Evolutionary conservation across 768 basidiomycete genomes (phyloP).

Genomic region (Pulveroboletus sp.): DNA sequence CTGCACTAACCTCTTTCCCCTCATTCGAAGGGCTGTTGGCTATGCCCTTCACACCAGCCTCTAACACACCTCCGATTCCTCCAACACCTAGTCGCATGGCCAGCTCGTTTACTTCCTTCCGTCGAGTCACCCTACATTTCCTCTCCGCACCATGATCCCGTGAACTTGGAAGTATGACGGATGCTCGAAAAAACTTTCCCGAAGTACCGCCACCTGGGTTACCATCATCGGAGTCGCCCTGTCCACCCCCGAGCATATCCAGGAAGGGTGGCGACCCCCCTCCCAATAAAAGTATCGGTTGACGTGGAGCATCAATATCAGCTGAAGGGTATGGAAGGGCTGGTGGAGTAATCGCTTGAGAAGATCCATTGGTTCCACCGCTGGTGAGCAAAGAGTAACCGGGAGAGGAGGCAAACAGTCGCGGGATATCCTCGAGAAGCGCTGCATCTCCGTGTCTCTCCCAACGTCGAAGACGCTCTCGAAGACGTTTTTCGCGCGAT

Average conservation of each 20-base stretch:
- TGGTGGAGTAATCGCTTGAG: slow-evolving; percentile 22
- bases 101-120: slow-evolving; percentile 75
- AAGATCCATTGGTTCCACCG: background rate
- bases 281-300: slow-evolving; percentile 24
- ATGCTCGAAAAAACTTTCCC: slow-evolving; percentile 58
- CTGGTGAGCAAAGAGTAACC: slow-evolving; percentile 5
- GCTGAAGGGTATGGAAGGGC: slow-evolving; percentile 23
- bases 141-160: slow-evolving; percentile 55
- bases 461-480: slow-evolving; percentile 70
- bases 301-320: slow-evolving; percentile 23
- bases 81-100: slow-evolving; percentile 82
- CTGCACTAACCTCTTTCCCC: slow-evolving; percentile 2
- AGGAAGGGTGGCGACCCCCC: slow-evolving; percentile 18
- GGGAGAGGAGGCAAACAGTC: slow-evolving; percentile 35
- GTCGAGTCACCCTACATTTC: slow-evolving; percentile 51
- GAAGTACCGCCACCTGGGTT: slow-evolving; percentile 7
- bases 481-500: slow-evolving; percentile 67
- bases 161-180: slow-evolving; percentile 59
- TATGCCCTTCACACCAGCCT: slow-evolving; percentile 16
- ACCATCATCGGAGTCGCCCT: slow-evolving; percentile 15
- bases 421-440: slow-evolving; percentile 62
- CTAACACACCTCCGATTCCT: slow-evolving; percentile 63
- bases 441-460: slow-evolving; percentile 52
- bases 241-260: slow-evolving; percentile 23
- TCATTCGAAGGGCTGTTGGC: background rate